These are phyloP conservation scores for Ophiostoma tasmaniense DNA, from an alignment of 2,329 filamentous ascomycete species.

Conservation along the genomic window DNA sequence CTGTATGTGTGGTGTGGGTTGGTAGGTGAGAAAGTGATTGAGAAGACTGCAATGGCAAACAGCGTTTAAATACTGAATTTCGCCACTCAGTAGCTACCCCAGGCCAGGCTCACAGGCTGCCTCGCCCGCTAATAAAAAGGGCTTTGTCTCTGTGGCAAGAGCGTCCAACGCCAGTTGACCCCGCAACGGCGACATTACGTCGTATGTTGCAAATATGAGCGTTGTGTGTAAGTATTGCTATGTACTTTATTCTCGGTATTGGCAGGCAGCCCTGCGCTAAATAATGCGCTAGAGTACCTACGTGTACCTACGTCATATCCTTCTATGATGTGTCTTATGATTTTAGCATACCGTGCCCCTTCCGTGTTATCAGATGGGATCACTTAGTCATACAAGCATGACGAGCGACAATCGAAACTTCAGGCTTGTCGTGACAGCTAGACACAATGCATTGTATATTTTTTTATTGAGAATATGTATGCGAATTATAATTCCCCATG, in stretches of 20 bases:
- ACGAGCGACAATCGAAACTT: background rate
- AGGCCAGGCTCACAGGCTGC: background rate
- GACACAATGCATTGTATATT: too few relatives aligned
- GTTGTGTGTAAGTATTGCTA: background rate
- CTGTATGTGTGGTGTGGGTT: background rate
- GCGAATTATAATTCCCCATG: too few relatives aligned
- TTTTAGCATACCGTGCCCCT: background rate
- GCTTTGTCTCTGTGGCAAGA: constrained; percentile 13
- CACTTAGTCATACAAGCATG: background rate
- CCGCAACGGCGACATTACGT: constrained; percentile 13
- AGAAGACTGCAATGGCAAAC: background rate
- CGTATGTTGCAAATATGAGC: background rate
- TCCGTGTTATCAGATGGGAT: background rate
- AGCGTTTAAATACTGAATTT: background rate
- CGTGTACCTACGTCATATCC: background rate
- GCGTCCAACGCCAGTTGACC: constrained; percentile 14
- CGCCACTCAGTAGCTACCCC: constrained; percentile 5
- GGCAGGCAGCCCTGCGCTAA: background rate
- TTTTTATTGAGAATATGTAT: too few relatives aligned
- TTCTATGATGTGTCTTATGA: background rate
- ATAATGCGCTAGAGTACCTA: background rate
- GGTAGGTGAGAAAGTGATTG: background rate
- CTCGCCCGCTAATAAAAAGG: background rate
- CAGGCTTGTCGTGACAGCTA: too few relatives aligned
- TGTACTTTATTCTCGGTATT: background rate